Conservation (phyloP, 2,329 filamentous ascomycete species). For the Beauveria brongniartii region DNA sequence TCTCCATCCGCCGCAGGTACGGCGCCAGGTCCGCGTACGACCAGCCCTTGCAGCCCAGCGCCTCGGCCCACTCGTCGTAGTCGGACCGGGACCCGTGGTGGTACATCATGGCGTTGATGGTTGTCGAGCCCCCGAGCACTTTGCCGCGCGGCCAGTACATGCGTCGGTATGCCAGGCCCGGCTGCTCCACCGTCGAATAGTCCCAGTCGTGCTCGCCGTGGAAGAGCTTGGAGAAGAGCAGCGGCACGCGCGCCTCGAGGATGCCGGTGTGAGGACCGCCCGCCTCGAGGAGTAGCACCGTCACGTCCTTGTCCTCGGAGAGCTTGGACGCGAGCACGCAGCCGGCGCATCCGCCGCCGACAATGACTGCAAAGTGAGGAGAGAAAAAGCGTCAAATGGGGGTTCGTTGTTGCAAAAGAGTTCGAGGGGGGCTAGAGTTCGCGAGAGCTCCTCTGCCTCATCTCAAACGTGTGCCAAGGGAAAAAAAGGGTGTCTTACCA, state of each 20-base stretch:
- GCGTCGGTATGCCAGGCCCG: slow-evolving; percentile 15
- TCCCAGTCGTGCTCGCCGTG: slow-evolving; percentile 19
- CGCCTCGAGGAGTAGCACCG: slow-evolving; percentile 16
- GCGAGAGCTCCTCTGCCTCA: too few species aligned
- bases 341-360: slow-evolving; percentile 22
- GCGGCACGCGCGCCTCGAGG: slow-evolving; percentile 14
- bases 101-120: slow-evolving; percentile 20
- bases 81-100: slow-evolving; percentile 17
- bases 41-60: slow-evolving; percentile 15
- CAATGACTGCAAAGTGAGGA: slow-evolving; percentile 14
- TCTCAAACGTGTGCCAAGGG: background rate
- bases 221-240: slow-evolving; percentile 16
- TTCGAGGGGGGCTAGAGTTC: too few species aligned
- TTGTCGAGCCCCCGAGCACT: slow-evolving; percentile 17
- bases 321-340: slow-evolving; percentile 23
- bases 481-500: background rate
- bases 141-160: slow-evolving; percentile 19
- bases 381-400: background rate
- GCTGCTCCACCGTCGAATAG: slow-evolving; percentile 17
- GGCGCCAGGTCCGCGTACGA: slow-evolving; percentile 16
- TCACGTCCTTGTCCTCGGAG: slow-evolving; percentile 18
- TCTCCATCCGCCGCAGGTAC: slow-evolving; percentile 16
- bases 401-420: background rate
- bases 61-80: slow-evolving; percentile 16
- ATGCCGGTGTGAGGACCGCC: slow-evolving; percentile 14